Evolutionary conservation across 345 rosid species (phyloP), one percentile per base, ranked within the genome.

Genomic region (Citrus hindsii): DNA sequence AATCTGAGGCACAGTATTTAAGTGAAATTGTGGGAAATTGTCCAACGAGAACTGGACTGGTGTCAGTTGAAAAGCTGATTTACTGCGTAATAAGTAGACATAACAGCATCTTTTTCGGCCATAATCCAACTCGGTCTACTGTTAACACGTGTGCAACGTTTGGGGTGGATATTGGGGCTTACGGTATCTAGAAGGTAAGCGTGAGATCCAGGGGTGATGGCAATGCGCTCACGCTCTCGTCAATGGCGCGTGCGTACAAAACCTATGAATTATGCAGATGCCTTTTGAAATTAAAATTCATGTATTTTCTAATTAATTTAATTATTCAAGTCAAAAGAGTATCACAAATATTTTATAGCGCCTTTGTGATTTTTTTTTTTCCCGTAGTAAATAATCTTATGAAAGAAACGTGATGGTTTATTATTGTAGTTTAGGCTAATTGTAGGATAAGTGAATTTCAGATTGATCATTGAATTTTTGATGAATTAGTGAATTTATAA

Each of bases 141-240:
- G 69, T 3, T 28, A 18, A 33, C 73, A 67, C 79, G 79, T 76
- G 79, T 51, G n/a, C 78, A 58, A n/a, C 25, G 24, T 51, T 53
- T 5, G 59, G 19, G 27, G 19, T 74, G 65, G 46, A 33, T 28
- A 5, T 19, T 10, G 48, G 22, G 32, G 18, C 22, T 64, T 46
- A 46, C 14, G 9, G 33, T 63, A 5, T 75, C 70, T 60, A 62
- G 70, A 75, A 40, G 77, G 32, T 10, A 6, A 25, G 58, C 58
- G 32, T 21, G 7, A 19, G 61, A 63, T 64, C 74, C 61, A 12
- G 56, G 8, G 9, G 59, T 21, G 42, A 0, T 7, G 2, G 22
- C 18, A 28, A 6, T 63, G 6, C 1, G 12, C 60, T 46, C 70
- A 22, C 77, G 25, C 69, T 12, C 37, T 70, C 40, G 19, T 21